Percentiles rank a stretch among this genome's conserved stretches.
Evolutionary conservation across 2,329 filamentous ascomycete genomes (phyloP).

Genomic region (Colletotrichum sp.): DNA sequence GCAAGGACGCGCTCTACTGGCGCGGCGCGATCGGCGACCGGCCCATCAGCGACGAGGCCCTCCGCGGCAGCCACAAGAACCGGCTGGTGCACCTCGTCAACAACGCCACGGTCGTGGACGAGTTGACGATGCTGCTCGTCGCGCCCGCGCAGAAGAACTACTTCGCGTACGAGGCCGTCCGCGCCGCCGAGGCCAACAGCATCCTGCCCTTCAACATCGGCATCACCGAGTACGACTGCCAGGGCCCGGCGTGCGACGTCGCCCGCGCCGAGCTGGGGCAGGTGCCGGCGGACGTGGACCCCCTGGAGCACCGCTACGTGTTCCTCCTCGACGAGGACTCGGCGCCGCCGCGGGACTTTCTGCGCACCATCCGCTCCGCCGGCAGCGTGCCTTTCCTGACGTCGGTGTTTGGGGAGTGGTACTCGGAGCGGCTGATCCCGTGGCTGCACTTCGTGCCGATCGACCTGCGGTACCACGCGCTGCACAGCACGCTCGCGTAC

Average conservation of each 20-base stretch:
- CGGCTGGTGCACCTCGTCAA: slow-evolving; percentile 74
- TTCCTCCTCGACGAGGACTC: slow-evolving; percentile 75
- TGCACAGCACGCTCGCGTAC: slow-evolving; percentile 78
- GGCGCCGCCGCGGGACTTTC: slow-evolving; percentile 64
- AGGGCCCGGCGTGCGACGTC: slow-evolving; percentile 55
- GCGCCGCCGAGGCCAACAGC: slow-evolving; percentile 57
- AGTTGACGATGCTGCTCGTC: slow-evolving; percentile 63
- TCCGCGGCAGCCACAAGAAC: slow-evolving; percentile 73
- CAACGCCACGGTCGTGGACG: slow-evolving; percentile 55
- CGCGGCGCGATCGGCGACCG: slow-evolving; percentile 70
- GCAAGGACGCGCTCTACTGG: slow-evolving; percentile 74
- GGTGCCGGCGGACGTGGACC: slow-evolving; percentile 47
- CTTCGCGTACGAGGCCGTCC: slow-evolving; percentile 62
- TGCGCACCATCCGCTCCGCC: slow-evolving; percentile 68
- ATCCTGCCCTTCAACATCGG: slow-evolving; percentile 61
- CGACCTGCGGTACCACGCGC: slow-evolving; percentile 73
- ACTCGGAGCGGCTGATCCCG: slow-evolving; percentile 72
- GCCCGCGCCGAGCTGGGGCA: slow-evolving; percentile 58
- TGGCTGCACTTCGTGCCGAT: slow-evolving; percentile 86
- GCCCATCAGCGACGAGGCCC: slow-evolving; percentile 51
- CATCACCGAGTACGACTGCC: slow-evolving; percentile 62
- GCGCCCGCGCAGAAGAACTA: slow-evolving; percentile 32
- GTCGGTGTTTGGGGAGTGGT: slow-evolving; percentile 80
- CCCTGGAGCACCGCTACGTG: slow-evolving; percentile 72
- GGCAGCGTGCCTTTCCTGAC: slow-evolving; percentile 71